Evolutionary conservation across 495 filamentous ascomycete species (phyloP).

Genomic region (Aspergillus funiculosus): DNA sequence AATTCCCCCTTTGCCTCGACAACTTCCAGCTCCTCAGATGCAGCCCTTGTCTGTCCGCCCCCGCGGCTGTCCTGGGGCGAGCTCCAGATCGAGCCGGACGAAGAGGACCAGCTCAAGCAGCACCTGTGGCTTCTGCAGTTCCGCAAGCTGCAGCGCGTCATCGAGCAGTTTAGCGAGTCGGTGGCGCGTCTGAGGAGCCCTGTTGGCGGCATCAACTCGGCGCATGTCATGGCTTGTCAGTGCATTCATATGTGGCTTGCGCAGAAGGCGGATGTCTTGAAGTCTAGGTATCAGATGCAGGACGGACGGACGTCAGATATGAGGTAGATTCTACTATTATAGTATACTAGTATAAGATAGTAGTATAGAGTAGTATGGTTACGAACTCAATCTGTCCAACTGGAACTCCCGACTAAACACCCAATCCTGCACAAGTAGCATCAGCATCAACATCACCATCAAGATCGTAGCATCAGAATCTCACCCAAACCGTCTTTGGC

Average conservation of each 20-base stretch:
- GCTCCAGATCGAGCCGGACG: background rate
- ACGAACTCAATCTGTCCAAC: background rate
- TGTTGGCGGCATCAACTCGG: background rate
- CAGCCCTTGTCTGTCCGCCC: background rate
- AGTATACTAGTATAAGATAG: background rate
- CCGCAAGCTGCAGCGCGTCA: background rate
- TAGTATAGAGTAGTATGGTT: background rate
- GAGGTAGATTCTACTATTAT: background rate
- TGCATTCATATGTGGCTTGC: constrained; percentile 2
- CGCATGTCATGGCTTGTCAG: background rate
- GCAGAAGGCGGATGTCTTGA: background rate
- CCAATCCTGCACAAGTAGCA: background rate
- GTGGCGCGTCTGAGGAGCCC: background rate
- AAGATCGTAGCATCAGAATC: background rate
- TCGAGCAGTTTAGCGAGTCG: background rate
- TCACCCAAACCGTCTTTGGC: background rate
- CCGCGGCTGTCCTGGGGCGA: background rate
- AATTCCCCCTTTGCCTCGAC: background rate
- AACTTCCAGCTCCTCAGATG: background rate
- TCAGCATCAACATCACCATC: background rate
- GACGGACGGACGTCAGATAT: background rate
- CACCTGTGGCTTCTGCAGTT: constrained; percentile 1
- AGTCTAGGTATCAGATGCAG: background rate
- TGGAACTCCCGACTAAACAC: constrained; percentile 1
- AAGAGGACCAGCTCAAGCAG: background rate